Evolutionary conservation across 2,329 filamentous ascomycete species (phyloP).

Genomic region (Trichoderma afroharzianum): DNA sequence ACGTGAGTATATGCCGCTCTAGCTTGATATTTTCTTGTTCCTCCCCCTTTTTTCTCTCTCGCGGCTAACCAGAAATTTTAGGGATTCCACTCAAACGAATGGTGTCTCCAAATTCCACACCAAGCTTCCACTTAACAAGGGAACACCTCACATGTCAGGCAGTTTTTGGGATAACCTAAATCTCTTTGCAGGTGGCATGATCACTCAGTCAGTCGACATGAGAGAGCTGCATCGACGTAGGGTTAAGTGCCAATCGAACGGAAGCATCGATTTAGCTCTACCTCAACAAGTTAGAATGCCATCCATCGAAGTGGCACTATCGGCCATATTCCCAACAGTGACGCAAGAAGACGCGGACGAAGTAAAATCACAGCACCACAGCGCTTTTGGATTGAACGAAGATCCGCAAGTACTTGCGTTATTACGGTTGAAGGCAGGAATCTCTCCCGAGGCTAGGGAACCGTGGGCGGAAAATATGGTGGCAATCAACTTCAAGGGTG

Average conservation of each 20-base stretch:
- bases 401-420: conserved; percentile 25
- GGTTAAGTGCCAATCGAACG: conserved; percentile 38
- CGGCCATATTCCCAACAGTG: conserved; percentile 41
- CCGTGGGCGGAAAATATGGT: conserved; percentile 60
- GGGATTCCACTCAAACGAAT: conserved; percentile 27
- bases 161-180: conserved; percentile 52
- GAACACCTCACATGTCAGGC: conserved; percentile 43
- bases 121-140: conserved; percentile 42
- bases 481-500: conserved; percentile 53
- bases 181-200: conserved; percentile 47
- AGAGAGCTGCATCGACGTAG: conserved; percentile 44
- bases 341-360: conserved; percentile 22
- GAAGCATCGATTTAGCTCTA: conserved; percentile 36
- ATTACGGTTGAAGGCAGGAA: conserved; percentile 22
- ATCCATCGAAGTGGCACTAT: conserved; percentile 46
- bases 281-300: conserved; percentile 46
- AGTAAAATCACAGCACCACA: conserved; percentile 1
- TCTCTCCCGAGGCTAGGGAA: conserved; percentile 26
- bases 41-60: background rate
- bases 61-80: conserved; percentile 22
- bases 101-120: conserved; percentile 33
- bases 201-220: conserved; percentile 48
- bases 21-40: background rate
- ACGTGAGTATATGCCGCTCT: conserved; percentile 42
- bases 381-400: conserved; percentile 9